These are phyloP conservation scores for Sabuloglossum arenarium DNA, from an alignment of 495 filamentous ascomycete genomes.

Conservation along the genomic window DNA sequence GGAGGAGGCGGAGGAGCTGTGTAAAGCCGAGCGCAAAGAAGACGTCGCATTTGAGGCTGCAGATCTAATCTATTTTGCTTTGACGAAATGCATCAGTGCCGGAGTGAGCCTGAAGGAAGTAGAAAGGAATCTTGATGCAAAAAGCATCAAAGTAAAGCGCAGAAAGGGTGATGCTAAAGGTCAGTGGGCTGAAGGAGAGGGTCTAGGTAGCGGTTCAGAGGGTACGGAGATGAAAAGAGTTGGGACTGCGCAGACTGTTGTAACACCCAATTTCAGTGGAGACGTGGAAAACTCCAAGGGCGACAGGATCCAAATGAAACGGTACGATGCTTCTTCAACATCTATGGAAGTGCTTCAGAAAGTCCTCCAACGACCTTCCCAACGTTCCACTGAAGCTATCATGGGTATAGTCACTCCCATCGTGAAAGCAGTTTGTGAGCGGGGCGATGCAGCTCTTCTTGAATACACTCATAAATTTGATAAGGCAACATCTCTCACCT, in stretches of 20 bases:
- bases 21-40: slow-evolving; percentile 57
- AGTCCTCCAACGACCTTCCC: slow-evolving; percentile 68
- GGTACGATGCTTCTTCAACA: slow-evolving; percentile 43
- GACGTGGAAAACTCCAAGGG: slow-evolving; percentile 28
- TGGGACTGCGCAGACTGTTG: slow-evolving; percentile 22
- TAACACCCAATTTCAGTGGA: slow-evolving; percentile 14
- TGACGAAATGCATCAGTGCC: slow-evolving; percentile 66
- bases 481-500: slow-evolving; percentile 73
- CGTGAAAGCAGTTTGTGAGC: slow-evolving; percentile 56
- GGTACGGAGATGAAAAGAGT: slow-evolving; percentile 13
- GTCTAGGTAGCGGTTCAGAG: slow-evolving; percentile 25
- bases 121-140: slow-evolving; percentile 78
- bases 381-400: slow-evolving; percentile 76
- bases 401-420: slow-evolving; percentile 81
- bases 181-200: slow-evolving; percentile 65
- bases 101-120: slow-evolving; percentile 76
- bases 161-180: slow-evolving; percentile 86
- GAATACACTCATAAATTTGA: slow-evolving; percentile 95
- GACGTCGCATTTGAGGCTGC: slow-evolving; percentile 87
- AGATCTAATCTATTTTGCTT: slow-evolving; percentile 85
- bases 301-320: slow-evolving; percentile 62
- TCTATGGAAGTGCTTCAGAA: slow-evolving; percentile 38
- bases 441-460: slow-evolving; percentile 71
- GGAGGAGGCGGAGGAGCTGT: slow-evolving; percentile 92
- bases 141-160: slow-evolving; percentile 81